These are phyloP conservation scores for Spizellomyces punctatus DNA, from an alignment of 192 early-diverging fungal genomes.

Conservation along the genomic window DNA sequence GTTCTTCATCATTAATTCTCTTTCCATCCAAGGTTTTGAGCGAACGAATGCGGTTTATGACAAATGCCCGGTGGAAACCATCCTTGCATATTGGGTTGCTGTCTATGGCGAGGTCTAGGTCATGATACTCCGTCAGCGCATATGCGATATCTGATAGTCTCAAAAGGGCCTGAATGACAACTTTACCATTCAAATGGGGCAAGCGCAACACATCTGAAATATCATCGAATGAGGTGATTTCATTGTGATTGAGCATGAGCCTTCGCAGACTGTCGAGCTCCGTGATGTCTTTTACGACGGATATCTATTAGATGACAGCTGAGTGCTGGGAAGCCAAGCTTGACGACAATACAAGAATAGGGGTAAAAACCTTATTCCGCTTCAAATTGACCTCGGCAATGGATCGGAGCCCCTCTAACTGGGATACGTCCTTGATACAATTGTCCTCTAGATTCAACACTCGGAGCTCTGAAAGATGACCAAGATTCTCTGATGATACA, in stretches of 20 bases:
- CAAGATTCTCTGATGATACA: slow-evolving; percentile 43
- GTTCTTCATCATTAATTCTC: slow-evolving; percentile 53
- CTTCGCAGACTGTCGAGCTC: slow-evolving; percentile 32
- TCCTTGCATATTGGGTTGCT: slow-evolving; percentile 25
- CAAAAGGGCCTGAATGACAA: no score
- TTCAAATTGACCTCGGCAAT: slow-evolving; percentile 53
- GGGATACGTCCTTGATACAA: slow-evolving; percentile 28
- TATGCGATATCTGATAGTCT: no score
- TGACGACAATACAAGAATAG: background rate
- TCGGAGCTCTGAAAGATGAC: slow-evolving; percentile 40
- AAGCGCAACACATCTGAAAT: slow-evolving; percentile 11
- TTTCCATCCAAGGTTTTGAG: slow-evolving; percentile 52
- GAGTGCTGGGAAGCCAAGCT: background rate
- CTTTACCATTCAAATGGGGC: background rate
- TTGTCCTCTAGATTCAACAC: slow-evolving; percentile 60
- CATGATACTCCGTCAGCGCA: no score
- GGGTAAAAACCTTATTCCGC: slow-evolving; percentile 45
- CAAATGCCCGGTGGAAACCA: slow-evolving; percentile 38
- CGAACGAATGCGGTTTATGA: slow-evolving; percentile 39
- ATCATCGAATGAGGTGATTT: slow-evolving; percentile 38
- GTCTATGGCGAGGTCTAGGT: slow-evolving; percentile 13
- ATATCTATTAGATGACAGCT: slow-evolving; percentile 9
- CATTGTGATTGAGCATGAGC: slow-evolving; percentile 36
- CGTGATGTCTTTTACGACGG: slow-evolving; percentile 19
- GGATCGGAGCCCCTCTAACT: slow-evolving; percentile 22